These are phyloP conservation scores for Vitis labrusca DNA, from an alignment of 164 flowering plant genomes.

Conservation along the genomic window DNA sequence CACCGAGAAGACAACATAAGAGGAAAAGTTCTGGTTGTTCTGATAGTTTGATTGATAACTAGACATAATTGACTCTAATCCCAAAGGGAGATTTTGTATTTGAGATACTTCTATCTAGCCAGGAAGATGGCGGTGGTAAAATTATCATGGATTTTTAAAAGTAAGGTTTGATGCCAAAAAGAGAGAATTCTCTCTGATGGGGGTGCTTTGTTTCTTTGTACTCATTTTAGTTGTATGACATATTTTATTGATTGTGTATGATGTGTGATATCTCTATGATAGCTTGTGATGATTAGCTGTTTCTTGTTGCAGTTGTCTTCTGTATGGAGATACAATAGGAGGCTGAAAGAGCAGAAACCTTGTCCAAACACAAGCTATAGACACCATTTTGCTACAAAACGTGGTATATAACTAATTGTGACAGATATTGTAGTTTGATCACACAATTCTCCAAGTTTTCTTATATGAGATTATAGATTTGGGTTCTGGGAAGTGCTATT, in stretches of 20 bases:
- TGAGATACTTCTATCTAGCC: too few relatives aligned
- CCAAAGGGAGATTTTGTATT: too few relatives aligned
- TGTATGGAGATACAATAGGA: conserved; percentile 65
- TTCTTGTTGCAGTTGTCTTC: conserved; percentile 55
- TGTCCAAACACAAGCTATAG: conserved; percentile 40
- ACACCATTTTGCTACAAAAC: conserved; percentile 25
- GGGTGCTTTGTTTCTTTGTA: background rate
- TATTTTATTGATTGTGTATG: background rate
- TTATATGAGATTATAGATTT: background rate
- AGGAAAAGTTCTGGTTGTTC: too few relatives aligned
- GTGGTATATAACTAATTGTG: background rate
- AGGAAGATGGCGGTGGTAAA: too few relatives aligned
- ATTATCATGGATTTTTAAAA: too few relatives aligned
- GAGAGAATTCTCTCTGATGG: too few relatives aligned
- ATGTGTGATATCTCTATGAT: background rate
- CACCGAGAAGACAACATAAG: too few relatives aligned
- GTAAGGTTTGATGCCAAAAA: too few relatives aligned
- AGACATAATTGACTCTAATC: too few relatives aligned
- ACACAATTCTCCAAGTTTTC: background rate
- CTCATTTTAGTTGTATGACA: background rate
- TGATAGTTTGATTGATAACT: too few relatives aligned
- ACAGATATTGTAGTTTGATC: background rate
- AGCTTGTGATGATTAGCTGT: conserved; percentile 1
- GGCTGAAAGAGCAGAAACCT: conserved; percentile 47
- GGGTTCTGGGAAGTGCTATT: background rate